Evolutionary conservation across 75 land plant genomes (phyloP).

Genomic region (Azolla pinnata): DNA sequence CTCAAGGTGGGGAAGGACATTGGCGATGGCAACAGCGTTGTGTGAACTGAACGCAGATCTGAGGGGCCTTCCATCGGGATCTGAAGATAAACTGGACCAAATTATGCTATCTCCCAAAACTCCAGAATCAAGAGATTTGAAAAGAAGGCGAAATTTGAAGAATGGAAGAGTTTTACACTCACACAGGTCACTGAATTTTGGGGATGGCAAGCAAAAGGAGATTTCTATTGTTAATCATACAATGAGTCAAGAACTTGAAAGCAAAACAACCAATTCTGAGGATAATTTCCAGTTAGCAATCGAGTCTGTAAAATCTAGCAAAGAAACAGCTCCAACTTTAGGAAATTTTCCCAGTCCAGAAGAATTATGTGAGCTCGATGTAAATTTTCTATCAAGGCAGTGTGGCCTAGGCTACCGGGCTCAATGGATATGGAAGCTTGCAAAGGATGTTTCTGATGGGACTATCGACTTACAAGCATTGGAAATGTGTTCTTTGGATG

Average conservation of each 20-base stretch:
- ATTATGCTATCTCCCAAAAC: constrained; percentile 2
- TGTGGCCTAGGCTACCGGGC: constrained; percentile 60
- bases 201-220: neutral
- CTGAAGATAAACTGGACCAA: neutral
- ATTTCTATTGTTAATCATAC: neutral
- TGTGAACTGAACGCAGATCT: constrained; percentile 49
- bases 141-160: constrained; percentile 8
- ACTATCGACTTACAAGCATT: constrained; percentile 21
- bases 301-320: too few species aligned
- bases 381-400: constrained; percentile 24
- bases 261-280: neutral
- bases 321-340: too few species aligned
- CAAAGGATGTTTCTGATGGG: constrained; percentile 29
- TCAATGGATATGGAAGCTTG: constrained; percentile 31
- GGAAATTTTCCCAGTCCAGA: constrained; percentile 49
- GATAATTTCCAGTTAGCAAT: too few species aligned
- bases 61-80: constrained; percentile 11
- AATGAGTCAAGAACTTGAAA: constrained; percentile 10
- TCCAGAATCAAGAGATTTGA: constrained; percentile 3
- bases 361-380: constrained; percentile 39
- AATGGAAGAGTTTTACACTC: neutral
- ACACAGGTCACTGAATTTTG: neutral
- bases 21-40: constrained; percentile 44
- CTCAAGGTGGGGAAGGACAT: constrained; percentile 46
- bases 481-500: constrained; percentile 20